Evolutionary conservation across 1,284 basidiomycete species (phyloP), one percentile per base, ranked within the genome.

Genomic region (Takashimella koratensis): DNA sequence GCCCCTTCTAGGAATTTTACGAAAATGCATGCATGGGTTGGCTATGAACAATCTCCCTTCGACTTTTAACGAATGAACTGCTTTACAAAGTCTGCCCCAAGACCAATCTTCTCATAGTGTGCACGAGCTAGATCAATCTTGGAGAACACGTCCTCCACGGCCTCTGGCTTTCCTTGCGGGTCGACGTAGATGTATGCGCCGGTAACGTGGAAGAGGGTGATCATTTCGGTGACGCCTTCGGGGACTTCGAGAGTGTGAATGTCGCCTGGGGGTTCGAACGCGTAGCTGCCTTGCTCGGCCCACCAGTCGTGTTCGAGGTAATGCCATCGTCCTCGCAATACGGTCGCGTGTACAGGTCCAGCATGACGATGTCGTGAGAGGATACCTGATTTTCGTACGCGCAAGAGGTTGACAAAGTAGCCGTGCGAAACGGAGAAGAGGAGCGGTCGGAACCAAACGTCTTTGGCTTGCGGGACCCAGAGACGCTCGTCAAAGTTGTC

Each of bases 231-330:
- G 26, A 62, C 60, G 6, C 60, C 60, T 40, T 59, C 60, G 5
- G 60, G 60, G 13, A 62, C 60, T 42, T 62, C 60, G 4, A 62
- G 52, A 11, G 60, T 62, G 27, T 62, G 60, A 13, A 59, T 59
- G 42, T 62, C 60, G 27, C 60, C 60, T 25, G 60, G 60, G 11
- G 57, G 57, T 44, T 62, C 60, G 27, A 59, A 57, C 20, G 60
- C 60, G 45, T 59, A 62, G 13, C 48, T 51, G 13, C 60, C 60
- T 43, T 62, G 57, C 43, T 62, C 60, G 13, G 60, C 60, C 60
- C 60, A 62, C 60, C 60, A 62, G 30, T 54, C 52, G 51, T 62
- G 60, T 45, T 62, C 60, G 27, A 62, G 53, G 51, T 62, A 62
- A 42, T 62, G 60, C 60, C 60, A 62, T 40, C 60, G 51, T 3